Base-by-base conservation (phyloP, 176 grass and related monocot genomes). In the Avena sativa region DNA sequence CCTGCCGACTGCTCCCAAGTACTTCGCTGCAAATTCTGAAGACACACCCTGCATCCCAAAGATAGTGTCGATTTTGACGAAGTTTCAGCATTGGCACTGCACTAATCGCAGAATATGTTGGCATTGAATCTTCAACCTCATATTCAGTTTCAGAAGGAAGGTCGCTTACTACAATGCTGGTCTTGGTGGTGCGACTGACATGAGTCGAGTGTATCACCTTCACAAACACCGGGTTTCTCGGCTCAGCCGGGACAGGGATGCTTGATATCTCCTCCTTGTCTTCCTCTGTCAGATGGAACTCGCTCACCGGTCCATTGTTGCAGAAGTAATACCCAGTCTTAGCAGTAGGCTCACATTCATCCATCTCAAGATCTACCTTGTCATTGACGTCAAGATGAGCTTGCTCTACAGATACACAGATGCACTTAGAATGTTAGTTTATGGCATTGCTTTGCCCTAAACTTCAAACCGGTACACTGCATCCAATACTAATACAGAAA, bases 201-300 rank as follows among this genome's bases (percentile, higher is more conserved):
- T 89, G 81, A 66, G 20, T 64, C 0, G 81, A 25, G 66, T 89
- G 87, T 46, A 89, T 84, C 81, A 89, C 87, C 55, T 43, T 65
- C 28, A 89, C 75, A 44, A 84, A 89, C 65, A 84, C 87, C 6
- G 75, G 81, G 66, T 89, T 89, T 17, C 40, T 44, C 15, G 75
- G 7, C 65, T 64, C 53, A 4, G n/a, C 9, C 1, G 81, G 81
- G 23, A 78, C 47, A 1, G 26, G 44, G 28, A 89, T 3, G 75
- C 81, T 71, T 2, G 74, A 79, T 78, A 89, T 89, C 74, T 89
- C 55, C 44, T 84, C 87, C 74, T 8, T 88, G 4, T 84, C 87
- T 40, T 84, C 52, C 17, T 79, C 63, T 2, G 52, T 84, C 63
- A 88, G 81, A 40, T 79, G 87, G 74, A 71, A 84, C 13, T 63